Base-by-base conservation (phyloP, 306 rosid species). In the Rosa multiflora region DNA sequence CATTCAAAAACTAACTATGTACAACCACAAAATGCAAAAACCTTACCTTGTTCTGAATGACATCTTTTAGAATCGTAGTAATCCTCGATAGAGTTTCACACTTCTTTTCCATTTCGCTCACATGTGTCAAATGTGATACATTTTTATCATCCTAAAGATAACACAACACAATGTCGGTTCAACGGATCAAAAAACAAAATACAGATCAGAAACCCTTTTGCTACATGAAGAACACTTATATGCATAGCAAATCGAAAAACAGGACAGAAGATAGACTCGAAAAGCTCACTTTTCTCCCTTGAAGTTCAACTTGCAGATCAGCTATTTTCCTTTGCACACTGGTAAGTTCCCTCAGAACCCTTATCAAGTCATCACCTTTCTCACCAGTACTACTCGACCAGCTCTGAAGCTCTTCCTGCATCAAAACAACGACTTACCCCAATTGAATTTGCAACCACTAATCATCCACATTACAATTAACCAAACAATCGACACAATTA, bases 271-370 rank as follows among this genome's bases (percentile, higher is more conserved):
- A 10, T 18, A 67, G 77, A 77, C 40, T 1, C 5, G 42, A 83
- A 78, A 7, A 58, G 17, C 62, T 71, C 76, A 93, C 98, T 90
- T 95, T 95, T 83, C 99, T 91, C 62, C 97, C 97, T 88, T 95
- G 99, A 84, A 95, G 99, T 82, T 95, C 98, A 23, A 93, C 99
- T 88, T 95, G 98, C 79, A 95, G 88, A 87, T 93, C 96, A 5
- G 97, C 96, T 35, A 93, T 95, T 88, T 93, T 93, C 80, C 93
- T 90, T 80, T 95, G 99, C 55, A 93, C 98, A 13, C 89, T 70
- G 56, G 96, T 89, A 58, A 95, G 90, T 75, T 95, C 99, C 85
- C 97, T 87, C 75, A 95, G 67, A 85, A 93, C 96, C 87, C 83
- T 85, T 61, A 95, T 91, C 76, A 95, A 83, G 79, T 91, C 97